Conservation (phyloP, 371 early-diverging fungal species). For the Mortierella sp. region DNA sequence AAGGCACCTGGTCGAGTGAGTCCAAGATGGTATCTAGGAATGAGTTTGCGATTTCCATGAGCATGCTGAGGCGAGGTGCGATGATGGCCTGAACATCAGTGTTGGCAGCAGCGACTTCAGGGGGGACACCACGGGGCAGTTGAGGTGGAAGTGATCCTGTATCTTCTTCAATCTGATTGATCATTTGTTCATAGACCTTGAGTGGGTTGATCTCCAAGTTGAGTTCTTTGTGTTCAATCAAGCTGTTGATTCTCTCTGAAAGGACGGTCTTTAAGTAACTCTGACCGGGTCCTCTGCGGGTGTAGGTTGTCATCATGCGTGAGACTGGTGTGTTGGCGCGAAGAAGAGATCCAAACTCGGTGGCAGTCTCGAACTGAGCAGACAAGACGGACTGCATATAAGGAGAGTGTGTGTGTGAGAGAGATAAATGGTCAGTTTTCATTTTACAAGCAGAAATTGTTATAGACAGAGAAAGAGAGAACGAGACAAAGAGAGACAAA, state of each 20-base stretch:
- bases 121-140: constrained; percentile 80
- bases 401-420: background rate
- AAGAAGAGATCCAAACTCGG: constrained; percentile 88
- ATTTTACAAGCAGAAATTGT: background rate
- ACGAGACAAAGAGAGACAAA: background rate
- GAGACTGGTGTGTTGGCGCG: constrained; percentile 97
- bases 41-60: constrained; percentile 87
- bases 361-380: constrained; percentile 90
- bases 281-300: constrained; percentile 94
- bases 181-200: constrained; percentile 91
- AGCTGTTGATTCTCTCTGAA: constrained; percentile 81
- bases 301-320: constrained; percentile 97
- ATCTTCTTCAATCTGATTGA: constrained; percentile 78
- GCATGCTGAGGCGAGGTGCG: constrained; percentile 82
- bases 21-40: constrained; percentile 88
- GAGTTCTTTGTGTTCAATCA: constrained; percentile 82
- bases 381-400: constrained; percentile 82
- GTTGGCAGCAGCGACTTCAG: constrained; percentile 84
- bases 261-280: constrained; percentile 91
- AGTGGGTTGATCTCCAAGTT: constrained; percentile 93
- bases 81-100: constrained; percentile 87
- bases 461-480: background rate
- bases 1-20: constrained; percentile 87
- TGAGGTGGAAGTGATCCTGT: constrained; percentile 68
- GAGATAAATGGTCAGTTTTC: background rate